A percentile compares a stretch with the other conserved stretches of the same genome.
phyloP scores from a whole-genome alignment of 805 yeast genomes.

The Kluyveromyces lactis region DNA sequence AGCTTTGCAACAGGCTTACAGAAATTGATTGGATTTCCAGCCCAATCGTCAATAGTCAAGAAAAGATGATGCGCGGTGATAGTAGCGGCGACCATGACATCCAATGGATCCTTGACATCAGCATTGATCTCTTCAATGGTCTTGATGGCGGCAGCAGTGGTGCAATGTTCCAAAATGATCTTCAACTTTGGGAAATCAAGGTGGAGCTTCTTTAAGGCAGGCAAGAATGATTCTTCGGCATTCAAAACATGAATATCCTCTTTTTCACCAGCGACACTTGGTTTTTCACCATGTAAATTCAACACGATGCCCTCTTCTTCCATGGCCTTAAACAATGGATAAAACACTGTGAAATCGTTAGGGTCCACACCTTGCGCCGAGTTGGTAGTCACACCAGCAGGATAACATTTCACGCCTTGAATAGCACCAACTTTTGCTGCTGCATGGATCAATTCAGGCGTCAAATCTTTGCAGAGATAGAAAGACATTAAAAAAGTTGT shows the following conservation, averaged over 20 bases:
- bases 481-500: conserved; percentile 90
- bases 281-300: conserved; percentile 94
- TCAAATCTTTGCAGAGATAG: conserved; percentile 66
- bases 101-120: conserved; percentile 26
- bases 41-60: conserved; percentile 90
- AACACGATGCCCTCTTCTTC: conserved; percentile 68
- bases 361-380: conserved; percentile 88
- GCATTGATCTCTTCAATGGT: conserved; percentile 60
- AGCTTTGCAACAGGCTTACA: conserved; percentile 98
- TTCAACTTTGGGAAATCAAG: conserved; percentile 75
- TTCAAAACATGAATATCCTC: conserved; percentile 81
- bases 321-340: conserved; percentile 86
- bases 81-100: conserved; percentile 73
- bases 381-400: conserved; percentile 99
- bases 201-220: conserved; percentile 76
- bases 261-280: conserved; percentile 44
- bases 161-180: conserved; percentile 90
- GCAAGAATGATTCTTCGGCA: conserved; percentile 89
- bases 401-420: conserved; percentile 91
- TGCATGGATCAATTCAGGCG: conserved; percentile 75
- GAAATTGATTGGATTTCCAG: conserved; percentile 88
- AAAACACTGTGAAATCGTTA: conserved; percentile 79
- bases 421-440: conserved; percentile 67
- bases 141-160: conserved; percentile 81
- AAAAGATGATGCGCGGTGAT: conserved; percentile 93